phyloP scores from a whole-genome alignment of 2,329 filamentous ascomycete genomes.

The Lasiodiplodia theobromae region DNA sequence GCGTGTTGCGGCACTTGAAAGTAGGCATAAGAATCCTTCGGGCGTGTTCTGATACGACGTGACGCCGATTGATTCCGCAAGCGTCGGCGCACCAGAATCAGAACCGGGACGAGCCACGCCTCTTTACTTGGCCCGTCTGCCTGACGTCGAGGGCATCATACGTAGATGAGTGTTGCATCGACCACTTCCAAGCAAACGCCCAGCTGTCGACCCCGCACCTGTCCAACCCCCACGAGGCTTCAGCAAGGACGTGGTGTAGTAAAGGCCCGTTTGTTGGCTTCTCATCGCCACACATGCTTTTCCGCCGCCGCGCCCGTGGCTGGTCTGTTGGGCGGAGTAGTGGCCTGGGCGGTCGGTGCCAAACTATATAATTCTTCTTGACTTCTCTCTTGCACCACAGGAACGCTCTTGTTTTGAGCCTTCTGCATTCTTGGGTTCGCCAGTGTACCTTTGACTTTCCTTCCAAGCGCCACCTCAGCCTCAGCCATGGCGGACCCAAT shows the following conservation, averaged over 20 bases:
- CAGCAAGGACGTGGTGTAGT: neutral
- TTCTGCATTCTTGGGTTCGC: constrained; percentile 8
- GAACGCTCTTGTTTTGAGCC: constrained; percentile 7
- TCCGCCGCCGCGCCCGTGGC: constrained; percentile 5
- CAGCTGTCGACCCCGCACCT: constrained; percentile 22
- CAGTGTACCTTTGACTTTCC: neutral
- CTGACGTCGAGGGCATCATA: neutral
- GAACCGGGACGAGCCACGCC: constrained; percentile 21
- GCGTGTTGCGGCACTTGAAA: neutral
- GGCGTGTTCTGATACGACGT: neutral
- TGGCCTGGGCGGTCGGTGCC: neutral
- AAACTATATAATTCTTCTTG: constrained; percentile 22
- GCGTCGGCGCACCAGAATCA: constrained; percentile 9
- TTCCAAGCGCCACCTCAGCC: neutral
- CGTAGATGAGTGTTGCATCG: neutral
- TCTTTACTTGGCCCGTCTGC: constrained; percentile 17
- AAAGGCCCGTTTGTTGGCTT: neutral
- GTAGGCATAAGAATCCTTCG: constrained; percentile 15
- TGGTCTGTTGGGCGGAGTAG: constrained; percentile 5
- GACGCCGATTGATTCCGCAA: constrained; percentile 19
- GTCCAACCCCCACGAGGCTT: neutral
- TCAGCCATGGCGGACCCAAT: constrained; percentile 14
- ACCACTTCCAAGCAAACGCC: constrained; percentile 12
- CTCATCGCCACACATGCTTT: constrained; percentile 1
- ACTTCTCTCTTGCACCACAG: neutral